These are phyloP conservation scores for Citrus maxima DNA, from an alignment of 345 rosid genomes.

Conservation along the genomic window DNA sequence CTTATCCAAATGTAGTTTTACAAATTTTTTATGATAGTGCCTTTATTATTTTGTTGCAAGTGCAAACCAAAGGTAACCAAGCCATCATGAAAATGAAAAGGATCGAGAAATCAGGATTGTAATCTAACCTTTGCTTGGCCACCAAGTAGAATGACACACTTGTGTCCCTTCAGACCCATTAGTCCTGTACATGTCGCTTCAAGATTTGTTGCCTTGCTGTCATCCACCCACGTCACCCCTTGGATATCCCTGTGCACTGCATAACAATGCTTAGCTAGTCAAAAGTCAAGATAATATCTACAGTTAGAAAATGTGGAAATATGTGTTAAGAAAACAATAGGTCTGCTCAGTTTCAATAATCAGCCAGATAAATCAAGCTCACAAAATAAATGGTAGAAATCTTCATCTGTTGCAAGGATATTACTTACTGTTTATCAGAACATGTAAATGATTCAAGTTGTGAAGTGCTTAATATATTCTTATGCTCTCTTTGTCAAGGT, in stretches of 20 bases:
- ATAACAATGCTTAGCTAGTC: slow-evolving; percentile 3
- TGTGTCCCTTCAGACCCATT: slow-evolving; percentile 29
- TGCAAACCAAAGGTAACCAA: not conserved
- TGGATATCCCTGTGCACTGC: slow-evolving; percentile 27
- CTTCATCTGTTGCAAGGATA: not conserved
- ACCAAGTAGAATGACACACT: slow-evolving; percentile 33
- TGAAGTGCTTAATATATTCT: not conserved
- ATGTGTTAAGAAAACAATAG: not conserved
- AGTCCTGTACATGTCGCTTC: slow-evolving; percentile 24
- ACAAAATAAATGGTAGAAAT: not conserved
- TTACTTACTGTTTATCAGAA: not conserved
- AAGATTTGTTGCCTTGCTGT: slow-evolving; percentile 40
- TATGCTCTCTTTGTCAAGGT: not conserved
- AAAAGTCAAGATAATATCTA: not conserved
- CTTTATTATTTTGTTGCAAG: not conserved
- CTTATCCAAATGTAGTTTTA: not conserved
- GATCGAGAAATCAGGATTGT: not conserved
- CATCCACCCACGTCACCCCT: slow-evolving; percentile 38
- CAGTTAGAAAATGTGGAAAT: not conserved
- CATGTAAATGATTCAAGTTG: not conserved
- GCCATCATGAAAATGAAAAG: not conserved
- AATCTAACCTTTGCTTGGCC: slow-evolving; percentile 33
- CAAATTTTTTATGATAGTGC: not conserved
- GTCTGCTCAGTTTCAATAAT: not conserved
- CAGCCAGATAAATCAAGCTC: not conserved